A percentile compares a stretch with the other conserved stretches of the same genome.
phyloP scores from a whole-genome alignment of 495 filamentous ascomycete genomes.

The Darksidea phi region DNA sequence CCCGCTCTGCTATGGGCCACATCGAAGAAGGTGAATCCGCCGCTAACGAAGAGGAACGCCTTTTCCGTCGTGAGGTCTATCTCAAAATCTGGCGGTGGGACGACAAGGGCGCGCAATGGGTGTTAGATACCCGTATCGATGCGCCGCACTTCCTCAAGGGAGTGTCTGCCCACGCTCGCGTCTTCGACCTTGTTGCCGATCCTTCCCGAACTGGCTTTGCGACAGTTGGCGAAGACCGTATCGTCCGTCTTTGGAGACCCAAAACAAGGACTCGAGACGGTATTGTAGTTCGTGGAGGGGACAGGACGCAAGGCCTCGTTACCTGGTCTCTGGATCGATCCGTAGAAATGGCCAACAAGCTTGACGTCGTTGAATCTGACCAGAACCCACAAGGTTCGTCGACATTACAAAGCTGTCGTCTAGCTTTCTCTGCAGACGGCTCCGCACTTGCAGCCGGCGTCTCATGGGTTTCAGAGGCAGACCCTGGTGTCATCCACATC shows the following conservation, averaged over 20 bases:
- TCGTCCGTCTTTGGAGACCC: slow-evolving; percentile 75
- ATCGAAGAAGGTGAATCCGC: slow-evolving; percentile 47
- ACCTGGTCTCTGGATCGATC: slow-evolving; percentile 71
- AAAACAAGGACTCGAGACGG: slow-evolving; percentile 63
- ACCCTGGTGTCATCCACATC: slow-evolving; percentile 55
- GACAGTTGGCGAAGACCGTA: slow-evolving; percentile 76
- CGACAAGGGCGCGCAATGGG: slow-evolving; percentile 59
- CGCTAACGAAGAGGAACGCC: slow-evolving; percentile 48
- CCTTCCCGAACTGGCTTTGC: slow-evolving; percentile 68
- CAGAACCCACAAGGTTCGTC: not conserved
- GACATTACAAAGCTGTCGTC: slow-evolving; percentile 46
- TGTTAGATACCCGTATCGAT: slow-evolving; percentile 77
- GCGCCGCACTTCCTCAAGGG: slow-evolving; percentile 65
- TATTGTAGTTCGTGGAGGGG: slow-evolving; percentile 53
- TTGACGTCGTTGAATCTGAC: slow-evolving; percentile 39
- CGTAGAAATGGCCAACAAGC: slow-evolving; percentile 49
- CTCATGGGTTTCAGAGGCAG: slow-evolving; percentile 45
- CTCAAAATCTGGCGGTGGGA: slow-evolving; percentile 90
- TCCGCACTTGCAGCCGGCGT: slow-evolving; percentile 69
- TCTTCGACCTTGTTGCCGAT: slow-evolving; percentile 70
- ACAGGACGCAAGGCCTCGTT: slow-evolving; percentile 50
- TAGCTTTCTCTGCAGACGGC: slow-evolving; percentile 82
- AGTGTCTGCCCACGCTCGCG: slow-evolving; percentile 47
- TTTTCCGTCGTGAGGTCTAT: slow-evolving; percentile 62
- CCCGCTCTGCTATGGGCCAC: slow-evolving; percentile 59